Conservation (phyloP, 1,284 basidiomycete species). For the Irpex sp. region DNA sequence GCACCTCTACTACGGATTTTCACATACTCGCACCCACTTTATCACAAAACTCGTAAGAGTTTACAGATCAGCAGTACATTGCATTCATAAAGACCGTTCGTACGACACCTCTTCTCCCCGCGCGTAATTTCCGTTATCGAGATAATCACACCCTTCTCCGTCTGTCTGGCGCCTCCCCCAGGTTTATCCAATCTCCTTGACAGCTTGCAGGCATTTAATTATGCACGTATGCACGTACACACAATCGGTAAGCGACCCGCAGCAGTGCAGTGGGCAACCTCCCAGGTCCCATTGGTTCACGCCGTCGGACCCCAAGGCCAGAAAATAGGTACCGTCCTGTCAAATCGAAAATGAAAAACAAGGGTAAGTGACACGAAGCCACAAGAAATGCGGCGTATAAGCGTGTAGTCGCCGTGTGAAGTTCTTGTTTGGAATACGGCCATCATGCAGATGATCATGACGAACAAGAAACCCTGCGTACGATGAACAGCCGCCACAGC, state of each 20-base stretch:
- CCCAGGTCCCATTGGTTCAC: not conserved
- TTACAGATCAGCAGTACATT: not conserved
- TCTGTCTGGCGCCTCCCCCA: not conserved
- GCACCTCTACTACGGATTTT: not conserved
- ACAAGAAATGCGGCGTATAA: not conserved
- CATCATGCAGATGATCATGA: not conserved
- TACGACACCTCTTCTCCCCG: not conserved
- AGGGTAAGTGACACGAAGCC: not conserved
- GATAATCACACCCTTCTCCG: not conserved
- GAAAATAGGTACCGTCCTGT: slow-evolving; percentile 34
- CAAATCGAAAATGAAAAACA: not conserved
- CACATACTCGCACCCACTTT: not conserved
- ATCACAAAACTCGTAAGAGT: not conserved
- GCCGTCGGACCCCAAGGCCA: slow-evolving; percentile 30
- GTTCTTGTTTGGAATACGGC: not conserved
- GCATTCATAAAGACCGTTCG: not conserved
- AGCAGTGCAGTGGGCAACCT: not conserved
- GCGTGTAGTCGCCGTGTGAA: not conserved
- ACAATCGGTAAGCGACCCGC: not conserved
- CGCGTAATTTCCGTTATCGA: not conserved
- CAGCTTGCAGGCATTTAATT: not conserved
- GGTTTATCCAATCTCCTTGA: not conserved
- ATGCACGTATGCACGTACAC: not conserved
- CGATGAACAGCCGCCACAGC: slow-evolving; percentile 1
- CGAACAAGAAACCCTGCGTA: slow-evolving; percentile 1